Evolutionary conservation across 805 yeast species (phyloP), one percentile per base, ranked within the genome.

Genomic region (Debaryomyces maramus): DNA sequence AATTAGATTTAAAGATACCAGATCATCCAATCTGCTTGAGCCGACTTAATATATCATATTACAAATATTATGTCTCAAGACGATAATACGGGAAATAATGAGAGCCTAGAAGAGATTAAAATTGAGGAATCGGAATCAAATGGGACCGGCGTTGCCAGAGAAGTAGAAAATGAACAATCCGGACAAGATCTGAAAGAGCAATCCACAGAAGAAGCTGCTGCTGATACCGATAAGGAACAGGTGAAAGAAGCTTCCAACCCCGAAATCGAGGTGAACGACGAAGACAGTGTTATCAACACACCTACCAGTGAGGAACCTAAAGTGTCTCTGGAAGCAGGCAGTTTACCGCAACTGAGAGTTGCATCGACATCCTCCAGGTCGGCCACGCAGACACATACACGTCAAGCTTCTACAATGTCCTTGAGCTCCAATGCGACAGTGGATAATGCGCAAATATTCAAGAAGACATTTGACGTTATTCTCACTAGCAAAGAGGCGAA

Each of bases 401-500:
- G 55, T 29, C 50, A 48, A 17, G 32, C 38, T 5, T 54, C 59
- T 8, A 32, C 36, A 1, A 21, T 38, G n/a, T 54, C 59, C 5
- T 27, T 48, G 3, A 27, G 33, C 18, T 36, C 51, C 5, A 43
- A 30, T 33, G 54, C 57, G 4, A 48, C 51, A 3, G 59, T 57
- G 8, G 62, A 57, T 37, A 56, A 57, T 33, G 35, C 51, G 11
- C 52, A 46, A 21, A 47, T 57, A 7, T 60, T 85, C 49, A 77
- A 73, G 47, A 72, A 73, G 39, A 78, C 88, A 2, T 73, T 86
- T 46, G 80, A 81, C 43, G 51, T 66, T 11, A 80, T 86, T 46
- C 58, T 77, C 29, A 69, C 58, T 23, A 73, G 78, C 43, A 84
- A 82, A 52, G 93, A 85, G 31, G 79, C 81, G 34, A 77, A 75